Percentiles rank a stretch among this genome's conserved stretches.
Conservation (phyloP, 2,329 filamentous ascomycete genomes). For the Fusarium praegraminearum region DNA sequence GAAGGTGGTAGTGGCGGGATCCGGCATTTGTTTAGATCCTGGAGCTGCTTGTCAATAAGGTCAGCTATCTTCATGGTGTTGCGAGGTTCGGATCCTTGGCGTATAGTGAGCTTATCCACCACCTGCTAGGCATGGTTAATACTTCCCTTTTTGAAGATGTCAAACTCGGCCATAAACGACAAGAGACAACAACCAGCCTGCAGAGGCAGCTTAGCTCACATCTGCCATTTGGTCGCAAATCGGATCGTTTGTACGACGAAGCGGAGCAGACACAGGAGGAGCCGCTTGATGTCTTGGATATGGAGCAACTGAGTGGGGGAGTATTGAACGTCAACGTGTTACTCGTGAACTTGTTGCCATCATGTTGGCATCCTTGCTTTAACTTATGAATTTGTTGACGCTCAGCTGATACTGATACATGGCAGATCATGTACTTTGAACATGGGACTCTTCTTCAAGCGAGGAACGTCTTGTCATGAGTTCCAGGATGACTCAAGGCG, state of each 20-base stretch:
- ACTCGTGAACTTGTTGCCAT: neutral
- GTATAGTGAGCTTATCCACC: conserved; percentile 29
- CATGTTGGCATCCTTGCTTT: neutral
- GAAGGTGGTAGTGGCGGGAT: conserved; percentile 38
- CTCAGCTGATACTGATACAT: conserved; percentile 17
- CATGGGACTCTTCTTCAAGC: neutral
- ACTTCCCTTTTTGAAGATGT: conserved; percentile 8
- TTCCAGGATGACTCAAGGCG: neutral
- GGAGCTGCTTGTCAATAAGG: conserved; percentile 6
- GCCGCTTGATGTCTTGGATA: conserved; percentile 26
- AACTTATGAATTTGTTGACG: neutral
- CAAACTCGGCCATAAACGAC: neutral
- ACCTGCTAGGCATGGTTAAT: conserved; percentile 10
- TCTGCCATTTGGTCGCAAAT: conserved; percentile 8
- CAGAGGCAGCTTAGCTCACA: conserved; percentile 12
- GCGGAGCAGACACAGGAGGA: conserved; percentile 25
- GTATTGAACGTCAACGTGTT: conserved; percentile 2
- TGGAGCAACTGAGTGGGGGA: conserved; percentile 32
- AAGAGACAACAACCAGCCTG: neutral
- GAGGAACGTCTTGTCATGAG: neutral
- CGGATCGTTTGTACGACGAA: neutral
- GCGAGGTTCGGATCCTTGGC: conserved; percentile 11
- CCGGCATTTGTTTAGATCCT: conserved; percentile 37
- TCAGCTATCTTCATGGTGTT: conserved; percentile 23
- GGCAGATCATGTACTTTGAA: neutral